A percentile compares a stretch with the other conserved stretches of the same genome.
Conservation (phyloP, 345 rosid species). For the Populus euphratica region DNA sequence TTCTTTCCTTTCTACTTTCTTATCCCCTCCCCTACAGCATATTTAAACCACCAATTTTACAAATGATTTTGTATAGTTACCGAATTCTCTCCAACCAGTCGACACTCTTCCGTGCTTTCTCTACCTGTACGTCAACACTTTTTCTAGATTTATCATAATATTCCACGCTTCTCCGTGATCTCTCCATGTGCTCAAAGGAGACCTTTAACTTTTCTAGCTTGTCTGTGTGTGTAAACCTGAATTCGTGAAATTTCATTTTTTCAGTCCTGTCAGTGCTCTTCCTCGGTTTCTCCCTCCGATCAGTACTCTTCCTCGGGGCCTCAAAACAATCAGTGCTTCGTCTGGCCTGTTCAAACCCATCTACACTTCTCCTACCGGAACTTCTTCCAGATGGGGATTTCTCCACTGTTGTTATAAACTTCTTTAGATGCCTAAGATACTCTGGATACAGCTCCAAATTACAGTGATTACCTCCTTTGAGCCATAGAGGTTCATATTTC, state of each 20-base stretch:
- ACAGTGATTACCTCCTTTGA: constrained; percentile 89
- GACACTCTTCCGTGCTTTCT: constrained; percentile 77
- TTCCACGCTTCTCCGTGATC: constrained; percentile 90
- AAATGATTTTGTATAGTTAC: neutral
- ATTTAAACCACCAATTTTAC: constrained; percentile 19
- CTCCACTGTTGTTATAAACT: constrained; percentile 75
- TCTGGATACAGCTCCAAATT: constrained; percentile 79
- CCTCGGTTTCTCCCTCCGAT: constrained; percentile 64
- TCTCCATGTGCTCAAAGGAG: constrained; percentile 72
- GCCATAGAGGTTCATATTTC: constrained; percentile 93
- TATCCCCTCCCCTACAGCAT: neutral
- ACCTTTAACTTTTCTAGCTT: constrained; percentile 40
- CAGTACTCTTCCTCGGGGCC: constrained; percentile 69
- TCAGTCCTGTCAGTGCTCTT: constrained; percentile 53
- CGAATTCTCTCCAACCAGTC: constrained; percentile 39
- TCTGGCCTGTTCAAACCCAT: constrained; percentile 49
- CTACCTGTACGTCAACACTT: constrained; percentile 66
- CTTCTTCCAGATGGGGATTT: constrained; percentile 62
- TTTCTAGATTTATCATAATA: constrained; percentile 70
- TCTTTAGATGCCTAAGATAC: constrained; percentile 84
- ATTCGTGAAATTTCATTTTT: constrained; percentile 41
- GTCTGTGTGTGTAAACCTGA: constrained; percentile 42
- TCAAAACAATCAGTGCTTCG: constrained; percentile 60
- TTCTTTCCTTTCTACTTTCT: neutral
- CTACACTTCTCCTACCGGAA: constrained; percentile 62